phyloP scores from a whole-genome alignment of 2,329 filamentous ascomycete species.

The Aaosphaeria arxii region DNA sequence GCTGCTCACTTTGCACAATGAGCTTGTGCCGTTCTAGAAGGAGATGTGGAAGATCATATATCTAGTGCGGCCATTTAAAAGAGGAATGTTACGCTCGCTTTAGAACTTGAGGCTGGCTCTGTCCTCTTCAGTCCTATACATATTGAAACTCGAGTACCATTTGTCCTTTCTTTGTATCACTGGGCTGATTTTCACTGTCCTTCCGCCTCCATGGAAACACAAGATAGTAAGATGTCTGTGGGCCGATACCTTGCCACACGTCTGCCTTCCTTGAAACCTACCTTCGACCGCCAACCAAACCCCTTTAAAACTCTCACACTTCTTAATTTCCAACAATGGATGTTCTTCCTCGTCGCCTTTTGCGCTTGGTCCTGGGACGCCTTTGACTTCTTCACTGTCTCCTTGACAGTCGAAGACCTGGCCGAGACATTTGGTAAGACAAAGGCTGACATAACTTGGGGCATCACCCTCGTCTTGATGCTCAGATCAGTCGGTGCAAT shows the following conservation, averaged over 20 bases:
- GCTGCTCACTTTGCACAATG: no score
- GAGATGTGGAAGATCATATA: no score
- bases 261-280: slow-evolving; percentile 54
- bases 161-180: no score
- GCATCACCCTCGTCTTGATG: slow-evolving; percentile 51
- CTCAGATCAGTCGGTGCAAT: slow-evolving; percentile 58
- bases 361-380: slow-evolving; percentile 49
- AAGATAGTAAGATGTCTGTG: slow-evolving; percentile 16
- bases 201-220: no score
- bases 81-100: no score
- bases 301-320: slow-evolving; percentile 51
- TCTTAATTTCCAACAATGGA: slow-evolving; percentile 56
- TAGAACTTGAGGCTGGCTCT: no score
- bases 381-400: slow-evolving; percentile 63
- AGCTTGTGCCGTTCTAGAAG: no score
- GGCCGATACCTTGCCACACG: slow-evolving; percentile 54
- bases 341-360: slow-evolving; percentile 53
- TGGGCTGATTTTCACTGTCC: no score
- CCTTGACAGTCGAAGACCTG: slow-evolving; percentile 53
- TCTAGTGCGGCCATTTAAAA: no score
- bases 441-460: slow-evolving; percentile 61
- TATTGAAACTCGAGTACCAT: no score
- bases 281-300: slow-evolving; percentile 53
- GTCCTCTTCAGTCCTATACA: no score
- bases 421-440: slow-evolving; percentile 53